Evolutionary conservation across 163 green algal genomes (phyloP), one percentile per base, ranked within the genome.

Genomic region (Chloroidium sp.): DNA sequence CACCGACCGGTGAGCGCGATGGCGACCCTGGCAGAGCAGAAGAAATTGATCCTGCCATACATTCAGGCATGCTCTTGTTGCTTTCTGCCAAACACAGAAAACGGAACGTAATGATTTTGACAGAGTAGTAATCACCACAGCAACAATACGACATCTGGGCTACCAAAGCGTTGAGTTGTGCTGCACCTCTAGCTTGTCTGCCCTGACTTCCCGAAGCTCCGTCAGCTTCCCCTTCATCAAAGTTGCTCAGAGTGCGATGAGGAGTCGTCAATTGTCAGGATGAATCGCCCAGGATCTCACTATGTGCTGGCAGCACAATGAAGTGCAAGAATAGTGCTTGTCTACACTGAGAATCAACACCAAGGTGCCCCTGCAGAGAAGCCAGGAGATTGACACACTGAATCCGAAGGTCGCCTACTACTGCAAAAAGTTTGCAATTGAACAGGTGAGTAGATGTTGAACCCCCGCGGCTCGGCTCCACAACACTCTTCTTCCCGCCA

Each of bases 321-420:
- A 36, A 36, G 36, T 36, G 36, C 36, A 36, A 36, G 36, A 36
- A 36, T 36, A 36, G 36, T 36, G 36, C 36, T 36, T 36, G 36
- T 36, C 36, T 36, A 36, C 36, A 36, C 36, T 36, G 36, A 36
- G 36, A 36, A 36, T 36, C 36, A 36, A 36, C 36, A 36, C 36
- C 36, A 36, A 36, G 36, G 36, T 36, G 36, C 36, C 36, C 36
- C 36, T 83, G 79, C 87, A 96, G 90, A 86, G 93, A 1, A 92
- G 92, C 0, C 88, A 95, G 69, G 94, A 98, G 84, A 90, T 98
- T 0, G 78, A 91, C n/a, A 87, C 87, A 8, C 83, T 90, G 1
- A 91, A 96, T 59, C 89, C 88, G 0, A 95, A 94, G 79, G 86
- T 97, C 1, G 92, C 93, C 0, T 97, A 97, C 83, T 97, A 97